These are phyloP conservation scores for Aphanocladium album DNA, from an alignment of 2,329 filamentous ascomycete species.

Conservation along the genomic window DNA sequence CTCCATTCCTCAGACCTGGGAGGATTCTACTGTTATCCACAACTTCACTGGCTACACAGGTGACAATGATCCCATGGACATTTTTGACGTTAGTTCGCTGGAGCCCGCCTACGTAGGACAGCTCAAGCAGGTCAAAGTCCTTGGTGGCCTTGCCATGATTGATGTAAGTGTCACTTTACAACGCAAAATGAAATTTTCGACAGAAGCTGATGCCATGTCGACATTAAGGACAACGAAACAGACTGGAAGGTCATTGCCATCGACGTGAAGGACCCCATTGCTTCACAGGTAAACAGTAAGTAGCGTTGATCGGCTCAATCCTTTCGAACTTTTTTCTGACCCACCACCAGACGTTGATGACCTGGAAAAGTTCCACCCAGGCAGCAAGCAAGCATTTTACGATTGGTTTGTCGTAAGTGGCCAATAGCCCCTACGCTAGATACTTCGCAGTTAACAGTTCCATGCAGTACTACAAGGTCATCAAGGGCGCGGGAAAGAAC, in stretches of 20 bases:
- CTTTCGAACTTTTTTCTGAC: background rate
- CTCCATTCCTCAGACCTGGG: conserved; percentile 41
- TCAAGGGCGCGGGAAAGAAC: conserved; percentile 30
- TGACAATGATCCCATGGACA: conserved; percentile 39
- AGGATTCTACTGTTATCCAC: conserved; percentile 36
- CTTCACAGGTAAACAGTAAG: conserved; percentile 29
- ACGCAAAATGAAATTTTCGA: accelerated
- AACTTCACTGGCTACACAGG: conserved; percentile 32
- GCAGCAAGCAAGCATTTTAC: conserved; percentile 28
- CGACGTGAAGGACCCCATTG: conserved; percentile 34
- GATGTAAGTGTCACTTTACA: conserved; percentile 22
- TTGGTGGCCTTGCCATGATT: conserved; percentile 35
- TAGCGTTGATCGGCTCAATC: background rate
- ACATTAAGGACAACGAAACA: conserved; percentile 27
- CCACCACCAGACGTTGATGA: conserved; percentile 27
- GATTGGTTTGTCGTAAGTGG: conserved; percentile 35
- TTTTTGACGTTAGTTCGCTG: conserved; percentile 34
- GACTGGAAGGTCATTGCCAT: conserved; percentile 39
- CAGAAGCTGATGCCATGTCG: conserved; percentile 10
- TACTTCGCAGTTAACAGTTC: background rate
- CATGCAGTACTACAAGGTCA: conserved; percentile 35
- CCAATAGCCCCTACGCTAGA: background rate
- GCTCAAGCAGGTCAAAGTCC: conserved; percentile 37
- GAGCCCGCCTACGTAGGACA: conserved; percentile 32
- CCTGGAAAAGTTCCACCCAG: conserved; percentile 34